Conservation (phyloP, 768 basidiomycete species). For the Mycena kentingensis region DNA sequence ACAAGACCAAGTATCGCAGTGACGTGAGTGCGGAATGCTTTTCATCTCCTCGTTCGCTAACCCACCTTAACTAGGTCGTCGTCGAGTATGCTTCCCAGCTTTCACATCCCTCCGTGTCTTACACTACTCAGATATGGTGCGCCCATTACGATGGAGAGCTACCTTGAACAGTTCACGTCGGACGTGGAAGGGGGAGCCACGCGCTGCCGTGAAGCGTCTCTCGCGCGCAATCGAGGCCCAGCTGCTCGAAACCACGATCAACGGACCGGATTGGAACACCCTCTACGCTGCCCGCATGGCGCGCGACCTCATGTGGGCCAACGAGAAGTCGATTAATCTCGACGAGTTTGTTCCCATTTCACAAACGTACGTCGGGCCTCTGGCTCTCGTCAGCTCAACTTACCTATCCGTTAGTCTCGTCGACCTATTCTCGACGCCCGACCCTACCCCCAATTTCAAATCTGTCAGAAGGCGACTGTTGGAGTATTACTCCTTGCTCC, state of each 20-base stretch:
- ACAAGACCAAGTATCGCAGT: constrained; percentile 95
- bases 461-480: constrained; percentile 70
- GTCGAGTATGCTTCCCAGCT: constrained; percentile 52
- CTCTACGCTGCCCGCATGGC: constrained; percentile 91
- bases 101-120: constrained; percentile 11
- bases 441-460: constrained; percentile 60
- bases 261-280: constrained; percentile 95
- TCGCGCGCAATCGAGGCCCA: constrained; percentile 73
- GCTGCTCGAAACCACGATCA: constrained; percentile 78
- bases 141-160: constrained; percentile 76
- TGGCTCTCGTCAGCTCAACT: constrained; percentile 3
- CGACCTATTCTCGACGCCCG: constrained; percentile 78
- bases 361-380: constrained; percentile 73
- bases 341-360: constrained; percentile 82
- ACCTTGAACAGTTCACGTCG: constrained; percentile 77
- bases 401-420: constrained; percentile 60
- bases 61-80: constrained; percentile 52
- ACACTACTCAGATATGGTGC: constrained; percentile 67
- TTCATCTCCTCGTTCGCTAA: constrained; percentile 22
- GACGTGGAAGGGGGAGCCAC: constrained; percentile 63
- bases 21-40: constrained; percentile 55
- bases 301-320: constrained; percentile 89
- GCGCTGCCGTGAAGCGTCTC: constrained; percentile 83
- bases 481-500: constrained; percentile 85
- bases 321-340: constrained; percentile 72